Evolutionary conservation across 257 asterid genomes (phyloP), one percentile per base, ranked within the genome.

Genomic region (Solanum acaule): DNA sequence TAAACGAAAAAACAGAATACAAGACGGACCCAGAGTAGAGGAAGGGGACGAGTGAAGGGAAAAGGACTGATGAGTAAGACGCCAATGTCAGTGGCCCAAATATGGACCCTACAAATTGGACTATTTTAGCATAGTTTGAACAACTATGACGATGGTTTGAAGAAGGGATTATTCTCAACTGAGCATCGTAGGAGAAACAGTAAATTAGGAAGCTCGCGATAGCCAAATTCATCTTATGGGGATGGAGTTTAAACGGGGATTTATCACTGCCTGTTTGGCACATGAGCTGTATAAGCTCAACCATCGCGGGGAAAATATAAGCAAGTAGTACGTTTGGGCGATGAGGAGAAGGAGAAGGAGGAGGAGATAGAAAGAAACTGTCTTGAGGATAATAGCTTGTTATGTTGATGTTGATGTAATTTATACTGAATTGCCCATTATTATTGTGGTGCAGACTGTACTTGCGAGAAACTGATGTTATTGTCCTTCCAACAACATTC

Each of bases 241-340:
- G 90, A 5, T 63, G 71, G 73, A 61, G 65, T 73, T 75, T 72
- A 8, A 85, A 88, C 0, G 88, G 90, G 3, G 89, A 88, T 88
- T 84, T 8, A 4, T 3, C 13, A 13, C 23, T 14, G 5, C 6
- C 16, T 68, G 40, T 81, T 83, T 84, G 90, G 61, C 7, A 85
- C 61, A 73, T 88, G 31, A 85, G 42, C 40, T 88, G 88, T 5
- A 88, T 37, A 71, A 88, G 25, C 35, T 61, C 81, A 27, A 88
- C 20, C 72, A 75, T 31, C 13, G 71, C 31, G 3, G 88, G 27
- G 4, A 85, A 75, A 23, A 85, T 27, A 29, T 75, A 88, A 2
- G 59, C 73, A 63, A 85, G 29, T 22, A 63, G 52, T 5, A 75
- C 8, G 3, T 75, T 7, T 5, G 72, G 40, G 63, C 29, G 81